Evolutionary conservation across 1,284 basidiomycete genomes (phyloP).

Genomic region (Mycosarcoma maydis): DNA sequence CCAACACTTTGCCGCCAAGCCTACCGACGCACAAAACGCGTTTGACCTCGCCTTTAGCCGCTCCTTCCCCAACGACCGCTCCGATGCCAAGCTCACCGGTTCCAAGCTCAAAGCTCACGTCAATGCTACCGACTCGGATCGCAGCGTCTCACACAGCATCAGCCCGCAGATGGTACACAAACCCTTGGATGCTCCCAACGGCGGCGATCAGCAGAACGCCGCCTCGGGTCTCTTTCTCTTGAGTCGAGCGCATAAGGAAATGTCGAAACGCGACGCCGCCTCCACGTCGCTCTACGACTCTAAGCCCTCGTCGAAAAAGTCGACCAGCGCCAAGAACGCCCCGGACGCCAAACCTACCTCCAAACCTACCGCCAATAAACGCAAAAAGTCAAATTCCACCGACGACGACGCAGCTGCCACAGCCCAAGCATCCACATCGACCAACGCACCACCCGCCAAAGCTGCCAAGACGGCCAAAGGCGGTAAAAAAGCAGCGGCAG

Average conservation of each 20-base stretch:
- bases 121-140: slow-evolving; percentile 18
- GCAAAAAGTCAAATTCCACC: slow-evolving; percentile 46
- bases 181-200: slow-evolving; percentile 14
- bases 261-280: slow-evolving; percentile 87
- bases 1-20: slow-evolving; percentile 39
- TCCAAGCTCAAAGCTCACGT: slow-evolving; percentile 44
- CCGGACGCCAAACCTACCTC: too few species aligned
- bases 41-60: slow-evolving; percentile 56
- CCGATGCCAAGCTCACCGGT: slow-evolving; percentile 8
- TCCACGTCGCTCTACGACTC: slow-evolving; percentile 41
- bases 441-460: slow-evolving; percentile 25
- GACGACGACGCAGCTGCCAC: slow-evolving; percentile 13
- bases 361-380: slow-evolving; percentile 36
- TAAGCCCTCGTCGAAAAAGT: slow-evolving; percentile 23
- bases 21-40: slow-evolving; percentile 34
- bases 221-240: slow-evolving; percentile 82
- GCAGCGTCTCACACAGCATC: slow-evolving; percentile 27
- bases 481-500: slow-evolving; percentile 64
- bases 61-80: slow-evolving; percentile 26
- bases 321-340: slow-evolving; percentile 11
- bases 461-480: slow-evolving; percentile 65
- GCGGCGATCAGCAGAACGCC: slow-evolving; percentile 50
- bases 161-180: slow-evolving; percentile 49
- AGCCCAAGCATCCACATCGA: slow-evolving; percentile 1
- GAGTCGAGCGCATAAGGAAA: slow-evolving; percentile 91